These are phyloP conservation scores for Plasmodium yoelii DNA, from an alignment of 169 alveolate genomes.

Conservation along the genomic window DNA sequence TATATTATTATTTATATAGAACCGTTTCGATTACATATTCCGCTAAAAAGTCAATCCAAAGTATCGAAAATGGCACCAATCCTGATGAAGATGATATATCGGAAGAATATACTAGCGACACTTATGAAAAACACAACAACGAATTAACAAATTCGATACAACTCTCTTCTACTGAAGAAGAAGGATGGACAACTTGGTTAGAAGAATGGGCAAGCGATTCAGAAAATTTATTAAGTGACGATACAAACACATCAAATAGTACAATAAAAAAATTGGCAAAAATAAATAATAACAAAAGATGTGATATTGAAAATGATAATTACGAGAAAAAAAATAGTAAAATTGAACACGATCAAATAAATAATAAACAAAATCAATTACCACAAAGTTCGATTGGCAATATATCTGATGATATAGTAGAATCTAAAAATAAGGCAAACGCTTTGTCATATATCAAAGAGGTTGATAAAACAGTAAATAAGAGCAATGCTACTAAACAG, in stretches of 20 bases:
- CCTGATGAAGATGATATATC: neutral
- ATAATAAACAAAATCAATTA: neutral
- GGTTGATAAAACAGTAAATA: neutral
- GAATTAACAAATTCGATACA: neutral
- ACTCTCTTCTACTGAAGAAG: neutral
- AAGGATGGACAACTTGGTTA: neutral
- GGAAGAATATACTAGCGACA: neutral
- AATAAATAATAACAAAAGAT: neutral
- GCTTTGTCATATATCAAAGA: neutral
- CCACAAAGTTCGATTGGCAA: neutral
- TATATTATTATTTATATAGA: slow-evolving; percentile 37
- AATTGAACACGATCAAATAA: neutral
- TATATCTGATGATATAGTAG: no score
- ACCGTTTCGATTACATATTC: neutral
- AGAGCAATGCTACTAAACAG: neutral
- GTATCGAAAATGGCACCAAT: neutral
- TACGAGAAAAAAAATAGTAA: neutral
- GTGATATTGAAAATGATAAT: neutral
- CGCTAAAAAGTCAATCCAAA: neutral
- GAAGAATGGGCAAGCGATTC: neutral
- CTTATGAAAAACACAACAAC: neutral
- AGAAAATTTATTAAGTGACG: no score
- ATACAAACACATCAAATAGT: no score
- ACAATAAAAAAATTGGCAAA: neutral
- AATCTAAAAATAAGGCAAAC: neutral